phyloP scores from a whole-genome alignment of 768 basidiomycete species.

The Heimioporus sp. region DNA sequence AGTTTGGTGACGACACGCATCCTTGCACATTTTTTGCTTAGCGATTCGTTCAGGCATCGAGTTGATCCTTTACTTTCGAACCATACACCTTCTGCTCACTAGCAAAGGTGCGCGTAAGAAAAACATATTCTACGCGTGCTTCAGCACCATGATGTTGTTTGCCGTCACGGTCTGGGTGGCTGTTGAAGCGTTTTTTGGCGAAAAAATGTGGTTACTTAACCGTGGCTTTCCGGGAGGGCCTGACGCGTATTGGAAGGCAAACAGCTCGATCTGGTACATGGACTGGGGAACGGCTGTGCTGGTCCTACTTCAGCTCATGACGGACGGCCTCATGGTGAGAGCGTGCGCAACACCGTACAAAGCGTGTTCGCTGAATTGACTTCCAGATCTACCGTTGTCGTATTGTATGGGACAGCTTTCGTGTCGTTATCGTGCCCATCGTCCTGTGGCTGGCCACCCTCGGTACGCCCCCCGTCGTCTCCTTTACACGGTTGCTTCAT shows the following conservation, averaged over 20 bases:
- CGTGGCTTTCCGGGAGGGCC: slow-evolving; percentile 35
- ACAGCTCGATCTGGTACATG: slow-evolving; percentile 27
- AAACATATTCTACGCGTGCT: slow-evolving; percentile 20
- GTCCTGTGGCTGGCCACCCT: slow-evolving; percentile 24
- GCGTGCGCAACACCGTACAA: neutral
- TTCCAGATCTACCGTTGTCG: slow-evolving; percentile 40
- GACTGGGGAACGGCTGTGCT: slow-evolving; percentile 24
- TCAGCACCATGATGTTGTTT: slow-evolving; percentile 26
- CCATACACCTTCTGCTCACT: slow-evolving; percentile 12
- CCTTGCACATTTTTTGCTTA: neutral
- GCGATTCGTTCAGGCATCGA: slow-evolving; percentile 17
- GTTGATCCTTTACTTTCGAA: slow-evolving; percentile 23
- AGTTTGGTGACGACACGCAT: neutral
- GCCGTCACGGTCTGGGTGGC: slow-evolving; percentile 30
- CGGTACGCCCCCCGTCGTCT: slow-evolving; percentile 6
- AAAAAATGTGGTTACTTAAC: slow-evolving; percentile 37
- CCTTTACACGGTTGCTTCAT: neutral
- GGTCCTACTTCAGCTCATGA: slow-evolving; percentile 33
- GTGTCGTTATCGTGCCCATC: slow-evolving; percentile 10
- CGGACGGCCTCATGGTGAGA: slow-evolving; percentile 30
- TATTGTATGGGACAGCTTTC: slow-evolving; percentile 30
- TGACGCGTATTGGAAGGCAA: slow-evolving; percentile 25
- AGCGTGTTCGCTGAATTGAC: slow-evolving; percentile 2
- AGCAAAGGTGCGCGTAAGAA: slow-evolving; percentile 1
- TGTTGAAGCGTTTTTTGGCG: slow-evolving; percentile 18